phyloP scores from a whole-genome alignment of 805 yeast species.

The Pichia nanzhaoensis region DNA sequence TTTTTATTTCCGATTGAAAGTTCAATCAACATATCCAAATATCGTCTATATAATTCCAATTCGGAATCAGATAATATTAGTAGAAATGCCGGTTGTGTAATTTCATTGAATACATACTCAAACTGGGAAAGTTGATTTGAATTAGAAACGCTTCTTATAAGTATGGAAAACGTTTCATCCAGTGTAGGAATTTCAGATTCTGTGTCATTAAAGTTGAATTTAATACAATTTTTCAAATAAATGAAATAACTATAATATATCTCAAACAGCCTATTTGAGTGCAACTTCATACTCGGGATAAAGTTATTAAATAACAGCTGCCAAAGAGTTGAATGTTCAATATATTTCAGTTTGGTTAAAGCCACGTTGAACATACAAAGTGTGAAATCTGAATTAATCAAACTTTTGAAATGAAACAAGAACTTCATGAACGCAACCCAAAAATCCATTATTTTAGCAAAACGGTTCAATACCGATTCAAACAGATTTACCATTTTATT shows the following conservation, averaged over 20 bases:
- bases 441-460: neutral
- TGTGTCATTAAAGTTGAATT: neutral
- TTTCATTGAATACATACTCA: constrained; percentile 16
- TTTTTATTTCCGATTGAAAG: neutral
- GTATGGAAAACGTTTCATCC: constrained; percentile 1
- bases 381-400: neutral
- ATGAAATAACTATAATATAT: constrained; percentile 4
- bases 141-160: neutral
- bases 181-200: neutral
- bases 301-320: neutral
- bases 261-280: neutral
- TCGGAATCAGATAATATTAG: constrained; percentile 36
- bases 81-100: constrained; percentile 31
- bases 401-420: neutral
- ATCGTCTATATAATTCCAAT: constrained; percentile 41
- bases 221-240: constrained; percentile 4
- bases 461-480: neutral
- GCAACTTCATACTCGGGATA: neutral
- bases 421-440: constrained; percentile 8
- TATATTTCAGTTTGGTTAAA: neutral
- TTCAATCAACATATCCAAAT: constrained; percentile 35
- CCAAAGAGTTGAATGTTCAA: constrained; percentile 3
- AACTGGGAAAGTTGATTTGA: neutral
- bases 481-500: neutral
- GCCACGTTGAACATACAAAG: neutral